phyloP scores from a whole-genome alignment of 163 green algal genomes.

The Scenedesmus sp. region DNA sequence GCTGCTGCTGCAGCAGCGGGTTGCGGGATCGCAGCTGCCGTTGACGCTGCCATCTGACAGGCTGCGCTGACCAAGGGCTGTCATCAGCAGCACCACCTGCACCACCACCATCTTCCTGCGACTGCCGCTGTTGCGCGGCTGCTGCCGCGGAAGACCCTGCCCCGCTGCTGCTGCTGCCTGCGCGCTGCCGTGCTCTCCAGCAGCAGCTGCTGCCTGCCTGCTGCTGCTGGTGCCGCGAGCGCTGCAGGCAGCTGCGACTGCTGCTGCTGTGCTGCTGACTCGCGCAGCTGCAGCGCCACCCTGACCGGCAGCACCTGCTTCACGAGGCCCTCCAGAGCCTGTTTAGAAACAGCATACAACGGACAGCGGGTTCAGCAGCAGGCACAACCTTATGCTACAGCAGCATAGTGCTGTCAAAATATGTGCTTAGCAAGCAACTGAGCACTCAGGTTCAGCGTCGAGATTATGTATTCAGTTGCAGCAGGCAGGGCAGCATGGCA shows the following conservation, averaged over 20 bases:
- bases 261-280: slow-evolving; percentile 25
- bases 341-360: not conserved
- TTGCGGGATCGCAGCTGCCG: slow-evolving; percentile 13
- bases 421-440: no score
- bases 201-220: not conserved
- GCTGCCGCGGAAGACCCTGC: not conserved
- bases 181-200: not conserved
- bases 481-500: not conserved
- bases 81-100: not conserved
- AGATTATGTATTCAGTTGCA: no score
- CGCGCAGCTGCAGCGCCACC: slow-evolving; percentile 24
- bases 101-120: not conserved
- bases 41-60: not conserved
- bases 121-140: not conserved
- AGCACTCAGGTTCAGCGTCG: no score
- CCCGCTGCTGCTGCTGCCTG: not conserved
- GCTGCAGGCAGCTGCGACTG: not conserved
- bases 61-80: not conserved
- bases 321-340: slow-evolving; percentile 33
- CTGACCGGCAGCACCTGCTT: slow-evolving; percentile 24
- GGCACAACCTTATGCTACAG: no score
- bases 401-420: not conserved
- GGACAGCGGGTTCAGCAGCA: not conserved
- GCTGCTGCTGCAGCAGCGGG: slow-evolving; percentile 3
- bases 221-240: not conserved